Percentiles rank a stretch among this genome's conserved stretches.
Conservation (phyloP, 2,329 filamentous ascomycete genomes). For the Lasiodiplodia citricola region DNA sequence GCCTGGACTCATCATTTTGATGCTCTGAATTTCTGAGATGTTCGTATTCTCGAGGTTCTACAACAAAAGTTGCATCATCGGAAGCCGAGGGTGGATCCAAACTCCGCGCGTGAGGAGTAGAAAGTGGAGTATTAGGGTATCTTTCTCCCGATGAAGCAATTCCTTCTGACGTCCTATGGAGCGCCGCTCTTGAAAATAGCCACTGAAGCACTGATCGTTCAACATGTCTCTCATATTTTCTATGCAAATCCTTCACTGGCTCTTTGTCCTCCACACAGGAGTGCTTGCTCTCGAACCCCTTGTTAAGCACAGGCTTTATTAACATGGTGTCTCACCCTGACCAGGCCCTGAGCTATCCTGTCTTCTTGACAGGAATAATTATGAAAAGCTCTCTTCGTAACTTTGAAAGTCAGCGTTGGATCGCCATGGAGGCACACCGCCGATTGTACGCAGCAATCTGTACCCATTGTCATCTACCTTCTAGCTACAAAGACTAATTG, state of each 20-base stretch:
- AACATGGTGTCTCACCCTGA: neutral
- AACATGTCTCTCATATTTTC: neutral
- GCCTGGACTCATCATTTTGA: neutral
- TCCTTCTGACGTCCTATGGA: too few species aligned
- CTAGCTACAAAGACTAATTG: neutral
- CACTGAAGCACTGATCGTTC: neutral
- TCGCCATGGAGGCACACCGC: neutral
- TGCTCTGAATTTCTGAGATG: neutral
- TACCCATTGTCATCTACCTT: neutral
- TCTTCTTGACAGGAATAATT: too few species aligned
- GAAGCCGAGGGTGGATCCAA: neutral
- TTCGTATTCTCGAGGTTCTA: neutral
- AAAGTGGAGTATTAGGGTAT: neutral
- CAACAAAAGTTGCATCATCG: neutral
- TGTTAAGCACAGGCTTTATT: neutral
- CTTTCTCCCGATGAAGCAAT: too few species aligned
- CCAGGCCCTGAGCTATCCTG: too few species aligned
- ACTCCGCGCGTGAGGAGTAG: neutral
- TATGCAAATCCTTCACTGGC: neutral
- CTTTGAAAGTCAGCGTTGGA: too few species aligned
- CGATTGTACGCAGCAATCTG: neutral
- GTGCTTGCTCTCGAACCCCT: neutral
- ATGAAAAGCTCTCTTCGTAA: too few species aligned
- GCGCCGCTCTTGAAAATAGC: neutral
- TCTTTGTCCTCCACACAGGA: neutral